Evolutionary conservation across 768 basidiomycete species (phyloP), one percentile per base, ranked within the genome.

Genomic region (Galerina sulciceps): DNA sequence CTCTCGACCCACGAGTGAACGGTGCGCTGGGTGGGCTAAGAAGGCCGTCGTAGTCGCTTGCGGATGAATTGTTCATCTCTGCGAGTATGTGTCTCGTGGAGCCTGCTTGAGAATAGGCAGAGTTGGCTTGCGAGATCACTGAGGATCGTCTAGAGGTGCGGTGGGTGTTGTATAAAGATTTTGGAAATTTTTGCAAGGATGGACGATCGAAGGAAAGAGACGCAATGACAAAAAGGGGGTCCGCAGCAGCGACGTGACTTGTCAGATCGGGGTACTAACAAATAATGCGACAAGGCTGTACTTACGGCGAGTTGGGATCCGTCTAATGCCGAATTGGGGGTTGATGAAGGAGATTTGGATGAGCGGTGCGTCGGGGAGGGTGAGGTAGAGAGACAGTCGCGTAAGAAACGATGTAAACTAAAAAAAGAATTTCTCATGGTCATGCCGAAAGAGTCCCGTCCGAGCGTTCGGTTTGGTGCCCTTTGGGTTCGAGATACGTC

Each of bases 31-130:
- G 78, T 34, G 77, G 76, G 46, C 77, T 75, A 61, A 81, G 75
- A 35, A 52, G 66, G 59, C 72, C 71, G 71, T 59, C 67, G 66
- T 65, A 70, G 55, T 64, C 55, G 20, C 68, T 61, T n/a, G 71
- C 71, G 49, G 67, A 58, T 10, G 20, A 26, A 23, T 55, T 62
- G 61, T 62, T 59, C 54, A 59, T 64, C 35, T 74, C 65, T 61
- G 58, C 77, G 35, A 77, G 78, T 63, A 82, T 80, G 65, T 81
- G 79, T 46, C 78, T 77, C 37, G 82, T 80, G 22, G 82, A 81
- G 48, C 73, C 73, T n/a, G 81, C 71, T 14, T 73, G 71, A 13
- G 83, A 83, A 67, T 79, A 72, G 8, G 77, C 69, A 15, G 80
- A 82, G 58, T 73, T 72, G 23, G 67, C 65, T 6, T 34, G 31